A percentile compares a stretch with the other conserved stretches of the same genome.
These are phyloP conservation scores for Pisolithus orientalis DNA, from an alignment of 768 basidiomycete genomes.

Conservation along the genomic window DNA sequence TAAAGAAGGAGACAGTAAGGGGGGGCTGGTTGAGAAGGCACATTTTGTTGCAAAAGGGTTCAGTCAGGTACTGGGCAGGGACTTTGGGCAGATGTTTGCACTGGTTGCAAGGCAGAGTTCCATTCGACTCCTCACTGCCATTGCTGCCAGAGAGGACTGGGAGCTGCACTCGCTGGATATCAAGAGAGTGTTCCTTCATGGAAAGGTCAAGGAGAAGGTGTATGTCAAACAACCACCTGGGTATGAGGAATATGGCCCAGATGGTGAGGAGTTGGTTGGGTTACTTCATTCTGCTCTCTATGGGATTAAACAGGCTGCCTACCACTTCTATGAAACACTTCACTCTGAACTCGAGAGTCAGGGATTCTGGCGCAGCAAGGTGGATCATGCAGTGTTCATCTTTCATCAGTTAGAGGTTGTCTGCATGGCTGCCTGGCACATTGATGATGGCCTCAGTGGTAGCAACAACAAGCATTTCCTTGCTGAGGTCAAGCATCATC, in stretches of 20 bases:
- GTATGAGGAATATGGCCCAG: constrained; percentile 11
- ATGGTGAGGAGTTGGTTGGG: background rate
- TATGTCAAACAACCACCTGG: constrained; percentile 34
- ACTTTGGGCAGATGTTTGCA: too few species aligned
- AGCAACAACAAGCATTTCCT: background rate
- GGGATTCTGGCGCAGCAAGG: background rate
- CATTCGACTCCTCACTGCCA: too few species aligned
- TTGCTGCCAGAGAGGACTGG: too few species aligned
- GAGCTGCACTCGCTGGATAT: too few species aligned
- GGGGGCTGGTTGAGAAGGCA: background rate
- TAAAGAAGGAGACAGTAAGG: too few species aligned
- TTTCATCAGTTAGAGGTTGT: background rate
- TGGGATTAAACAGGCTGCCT: too few species aligned
- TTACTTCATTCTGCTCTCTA: background rate
- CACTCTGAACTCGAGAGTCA: background rate
- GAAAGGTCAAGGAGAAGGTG: constrained; percentile 13
- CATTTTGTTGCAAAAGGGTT: background rate
- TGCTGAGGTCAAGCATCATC: background rate
- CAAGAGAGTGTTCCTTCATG: background rate
- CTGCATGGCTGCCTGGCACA: constrained; percentile 9
- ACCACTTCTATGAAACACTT: too few species aligned
- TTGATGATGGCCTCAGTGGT: constrained; percentile 1
- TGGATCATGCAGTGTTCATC: background rate
- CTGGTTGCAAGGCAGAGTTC: too few species aligned
- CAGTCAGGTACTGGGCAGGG: background rate